Percentiles rank a stretch among this genome's conserved stretches.
These are phyloP conservation scores for Beauveria rudraprayagi DNA, from an alignment of 2,329 filamentous ascomycete species.

Conservation along the genomic window DNA sequence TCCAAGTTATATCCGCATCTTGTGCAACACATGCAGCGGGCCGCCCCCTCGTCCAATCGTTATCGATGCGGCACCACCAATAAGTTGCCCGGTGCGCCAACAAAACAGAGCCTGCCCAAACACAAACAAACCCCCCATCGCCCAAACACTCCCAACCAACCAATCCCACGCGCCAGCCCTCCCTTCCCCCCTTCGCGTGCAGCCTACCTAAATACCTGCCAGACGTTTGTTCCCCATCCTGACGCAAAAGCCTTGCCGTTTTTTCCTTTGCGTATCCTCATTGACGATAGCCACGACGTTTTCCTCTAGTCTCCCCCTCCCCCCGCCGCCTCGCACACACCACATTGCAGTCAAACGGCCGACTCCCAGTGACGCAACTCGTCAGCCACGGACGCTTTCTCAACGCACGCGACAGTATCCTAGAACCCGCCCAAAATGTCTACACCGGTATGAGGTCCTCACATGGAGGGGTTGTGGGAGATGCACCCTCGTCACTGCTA, in stretches of 20 bases:
- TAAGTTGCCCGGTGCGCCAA: not conserved
- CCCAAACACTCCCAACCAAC: not conserved
- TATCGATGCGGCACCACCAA: not conserved
- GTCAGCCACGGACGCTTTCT: not conserved
- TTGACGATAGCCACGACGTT: not conserved
- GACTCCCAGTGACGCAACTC: not conserved
- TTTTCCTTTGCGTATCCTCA: not conserved
- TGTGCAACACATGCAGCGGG: not conserved
- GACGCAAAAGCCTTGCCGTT: not conserved
- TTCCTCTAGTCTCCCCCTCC: not conserved
- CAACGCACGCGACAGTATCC: not conserved
- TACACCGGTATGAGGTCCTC: constrained; percentile 25
- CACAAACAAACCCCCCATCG: constrained; percentile 1
- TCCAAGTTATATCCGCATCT: not conserved
- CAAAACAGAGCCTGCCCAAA: constrained; percentile 2
- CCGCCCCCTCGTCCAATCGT: not conserved
- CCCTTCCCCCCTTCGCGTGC: not conserved
- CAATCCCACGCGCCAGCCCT: not conserved
- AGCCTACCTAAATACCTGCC: not conserved
- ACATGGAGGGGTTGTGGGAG: too few relatives aligned
- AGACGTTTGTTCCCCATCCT: not conserved
- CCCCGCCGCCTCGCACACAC: not conserved
- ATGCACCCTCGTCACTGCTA: not conserved
- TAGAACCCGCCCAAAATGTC: constrained; percentile 23
- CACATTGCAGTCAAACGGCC: not conserved